Percentiles rank a stretch among this genome's conserved stretches.
Evolutionary conservation across 768 basidiomycete genomes (phyloP).

Genomic region (Pulveroboletus sp.): DNA sequence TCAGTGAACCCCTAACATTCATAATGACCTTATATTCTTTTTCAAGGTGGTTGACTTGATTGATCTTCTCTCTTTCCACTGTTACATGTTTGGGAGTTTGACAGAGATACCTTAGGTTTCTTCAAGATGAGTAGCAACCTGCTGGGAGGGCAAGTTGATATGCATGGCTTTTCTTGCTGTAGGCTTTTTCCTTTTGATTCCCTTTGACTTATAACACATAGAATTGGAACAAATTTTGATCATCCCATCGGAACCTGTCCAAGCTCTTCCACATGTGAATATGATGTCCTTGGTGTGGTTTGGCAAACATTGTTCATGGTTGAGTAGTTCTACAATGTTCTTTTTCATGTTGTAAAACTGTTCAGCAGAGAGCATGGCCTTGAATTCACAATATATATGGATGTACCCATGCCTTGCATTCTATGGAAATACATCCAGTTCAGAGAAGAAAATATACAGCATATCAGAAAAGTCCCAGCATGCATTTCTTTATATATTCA

Average conservation of each 20-base stretch:
- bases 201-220: conserved; percentile 1
- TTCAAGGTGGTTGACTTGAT: neutral
- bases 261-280: too few relatives aligned
- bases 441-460: conserved; percentile 1
- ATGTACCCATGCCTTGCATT: conserved; percentile 3
- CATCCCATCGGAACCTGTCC: conserved; percentile 3
- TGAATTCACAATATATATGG: neutral
- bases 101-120: conserved; percentile 2
- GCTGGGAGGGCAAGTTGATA: conserved; percentile 1
- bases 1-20: too few relatives aligned
- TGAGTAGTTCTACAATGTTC: neutral
- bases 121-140: neutral
- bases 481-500: neutral
- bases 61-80: neutral
- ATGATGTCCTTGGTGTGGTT: conserved; percentile 1
- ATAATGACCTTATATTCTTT: too few relatives aligned
- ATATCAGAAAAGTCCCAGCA: conserved; percentile 2
- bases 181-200: neutral
- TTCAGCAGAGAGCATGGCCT: neutral
- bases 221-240: conserved; percentile 3
- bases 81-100: neutral
- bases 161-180: neutral
- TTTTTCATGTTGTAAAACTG: neutral
- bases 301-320: conserved; percentile 3
- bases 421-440: too few relatives aligned